Evolutionary conservation across 2,329 filamentous ascomycete genomes (phyloP).

Genomic region (Penicillium sp.): DNA sequence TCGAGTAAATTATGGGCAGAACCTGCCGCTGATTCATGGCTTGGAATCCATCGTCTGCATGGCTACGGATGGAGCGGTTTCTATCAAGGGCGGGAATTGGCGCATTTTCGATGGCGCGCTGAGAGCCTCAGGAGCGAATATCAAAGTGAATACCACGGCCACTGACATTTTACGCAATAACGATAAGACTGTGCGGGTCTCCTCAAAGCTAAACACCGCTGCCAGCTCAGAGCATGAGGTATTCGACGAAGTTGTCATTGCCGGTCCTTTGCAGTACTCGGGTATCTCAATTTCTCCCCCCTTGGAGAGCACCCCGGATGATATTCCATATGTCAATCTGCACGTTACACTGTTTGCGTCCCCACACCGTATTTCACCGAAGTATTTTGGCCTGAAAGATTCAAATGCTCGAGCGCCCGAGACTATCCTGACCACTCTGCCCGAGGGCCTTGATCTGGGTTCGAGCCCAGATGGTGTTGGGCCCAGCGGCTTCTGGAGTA

Average conservation of each 20-base stretch:
- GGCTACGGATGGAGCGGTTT: conserved; percentile 78
- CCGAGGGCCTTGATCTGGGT: conserved; percentile 47
- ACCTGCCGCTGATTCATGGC: conserved; percentile 80
- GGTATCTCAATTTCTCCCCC: conserved; percentile 56
- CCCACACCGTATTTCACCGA: conserved; percentile 65
- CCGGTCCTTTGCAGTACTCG: conserved; percentile 78
- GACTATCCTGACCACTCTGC: conserved; percentile 79
- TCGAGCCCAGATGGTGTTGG: conserved; percentile 58
- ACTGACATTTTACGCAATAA: conserved; percentile 51
- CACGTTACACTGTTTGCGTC: conserved; percentile 89
- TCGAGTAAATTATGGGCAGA: conserved; percentile 91
- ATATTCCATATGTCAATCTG: conserved; percentile 79
- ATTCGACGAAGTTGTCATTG: conserved; percentile 80
- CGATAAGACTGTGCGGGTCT: conserved; percentile 47
- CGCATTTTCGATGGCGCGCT: conserved; percentile 86
- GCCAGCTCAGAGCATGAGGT: conserved; percentile 13
- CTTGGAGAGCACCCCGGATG: conserved; percentile 58
- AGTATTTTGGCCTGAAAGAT: conserved; percentile 65
- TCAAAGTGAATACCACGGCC: conserved; percentile 68
- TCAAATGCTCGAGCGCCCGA: conserved; percentile 57
- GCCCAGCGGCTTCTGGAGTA: conserved; percentile 76
- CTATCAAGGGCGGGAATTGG: conserved; percentile 86
- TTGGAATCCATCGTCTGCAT: conserved; percentile 90
- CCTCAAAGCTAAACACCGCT: conserved; percentile 27
- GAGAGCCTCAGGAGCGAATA: conserved; percentile 57